Evolutionary conservation across 345 rosid species (phyloP).

Genomic region (Dipteronia sinensis): DNA sequence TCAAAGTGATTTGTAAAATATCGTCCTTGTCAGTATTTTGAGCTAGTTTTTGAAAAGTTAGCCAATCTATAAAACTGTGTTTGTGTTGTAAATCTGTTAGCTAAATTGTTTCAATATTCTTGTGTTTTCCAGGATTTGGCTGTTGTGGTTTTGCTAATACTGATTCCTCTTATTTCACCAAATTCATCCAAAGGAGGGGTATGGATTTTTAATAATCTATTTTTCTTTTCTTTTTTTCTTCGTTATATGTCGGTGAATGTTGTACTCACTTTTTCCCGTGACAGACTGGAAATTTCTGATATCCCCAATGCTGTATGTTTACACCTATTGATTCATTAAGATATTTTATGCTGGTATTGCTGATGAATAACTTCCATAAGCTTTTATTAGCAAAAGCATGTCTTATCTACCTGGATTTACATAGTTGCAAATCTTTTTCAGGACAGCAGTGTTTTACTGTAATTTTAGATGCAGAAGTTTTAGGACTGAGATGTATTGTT

Average conservation of each 20-base stretch:
- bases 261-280: conserved; percentile 12
- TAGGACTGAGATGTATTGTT: background rate
- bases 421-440: conserved; percentile 3
- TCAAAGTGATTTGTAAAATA: background rate
- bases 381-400: background rate
- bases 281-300: background rate
- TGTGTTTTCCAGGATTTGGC: conserved; percentile 83
- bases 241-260: conserved; percentile 7
- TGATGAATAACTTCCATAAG: background rate
- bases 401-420: background rate
- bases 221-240: conserved; percentile 17
- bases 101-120: background rate
- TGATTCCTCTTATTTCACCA: conserved; percentile 97
- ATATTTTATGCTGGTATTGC: background rate
- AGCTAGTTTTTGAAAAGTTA: conserved; percentile 5
- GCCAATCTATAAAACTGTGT: conserved; percentile 14
- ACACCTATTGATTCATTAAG: background rate
- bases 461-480: background rate
- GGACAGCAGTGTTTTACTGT: background rate
- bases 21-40: conserved; percentile 3
- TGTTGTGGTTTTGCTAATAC: conserved; percentile 93
- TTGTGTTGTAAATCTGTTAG: conserved; percentile 11
- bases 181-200: conserved; percentile 99
- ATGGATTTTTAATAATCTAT: conserved; percentile 32
- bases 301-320: background rate